These are phyloP conservation scores for Pseudogymnoascus sp. DNA, from an alignment of 2,329 filamentous ascomycete genomes.

Conservation along the genomic window DNA sequence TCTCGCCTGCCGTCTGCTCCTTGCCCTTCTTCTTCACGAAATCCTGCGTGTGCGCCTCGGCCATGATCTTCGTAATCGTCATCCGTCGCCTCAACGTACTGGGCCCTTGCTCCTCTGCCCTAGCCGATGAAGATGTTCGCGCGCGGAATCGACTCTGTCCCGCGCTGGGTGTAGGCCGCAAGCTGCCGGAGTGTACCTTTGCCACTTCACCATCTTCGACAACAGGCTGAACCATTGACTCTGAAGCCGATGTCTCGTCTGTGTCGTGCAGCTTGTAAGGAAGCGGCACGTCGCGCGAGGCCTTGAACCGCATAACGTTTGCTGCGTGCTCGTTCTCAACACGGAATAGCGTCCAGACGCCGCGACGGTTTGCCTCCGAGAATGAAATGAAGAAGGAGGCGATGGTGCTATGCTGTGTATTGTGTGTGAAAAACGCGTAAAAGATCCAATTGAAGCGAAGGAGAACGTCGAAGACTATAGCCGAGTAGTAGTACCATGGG, in stretches of 20 bases:
- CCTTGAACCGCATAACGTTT: constrained; percentile 85
- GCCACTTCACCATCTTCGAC: neutral
- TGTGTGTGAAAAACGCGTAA: constrained; percentile 49
- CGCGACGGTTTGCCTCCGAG: constrained; percentile 74
- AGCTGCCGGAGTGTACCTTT: neutral
- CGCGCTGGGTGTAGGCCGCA: constrained; percentile 30
- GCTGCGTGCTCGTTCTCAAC: constrained; percentile 97
- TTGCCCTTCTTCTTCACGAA: constrained; percentile 69
- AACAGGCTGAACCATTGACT: neutral
- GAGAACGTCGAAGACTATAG: constrained; percentile 76
- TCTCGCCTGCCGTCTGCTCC: neutral
- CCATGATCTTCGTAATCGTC: constrained; percentile 62
- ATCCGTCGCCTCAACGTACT: constrained; percentile 19
- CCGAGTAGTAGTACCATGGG: constrained; percentile 75
- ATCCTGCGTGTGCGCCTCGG: constrained; percentile 80
- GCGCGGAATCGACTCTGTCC: constrained; percentile 36
- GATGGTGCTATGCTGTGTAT: constrained; percentile 75
- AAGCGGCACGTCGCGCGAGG: constrained; percentile 76
- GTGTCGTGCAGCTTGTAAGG: constrained; percentile 59
- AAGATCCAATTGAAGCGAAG: constrained; percentile 92
- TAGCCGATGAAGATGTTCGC: neutral
- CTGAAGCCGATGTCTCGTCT: neutral
- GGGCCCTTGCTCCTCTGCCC: constrained; percentile 2
- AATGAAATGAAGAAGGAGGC: constrained; percentile 74
- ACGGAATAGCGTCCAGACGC: constrained; percentile 86